These are phyloP conservation scores for Colletotrichum australisinense DNA, from an alignment of 2,329 filamentous ascomycete genomes.

Conservation along the genomic window DNA sequence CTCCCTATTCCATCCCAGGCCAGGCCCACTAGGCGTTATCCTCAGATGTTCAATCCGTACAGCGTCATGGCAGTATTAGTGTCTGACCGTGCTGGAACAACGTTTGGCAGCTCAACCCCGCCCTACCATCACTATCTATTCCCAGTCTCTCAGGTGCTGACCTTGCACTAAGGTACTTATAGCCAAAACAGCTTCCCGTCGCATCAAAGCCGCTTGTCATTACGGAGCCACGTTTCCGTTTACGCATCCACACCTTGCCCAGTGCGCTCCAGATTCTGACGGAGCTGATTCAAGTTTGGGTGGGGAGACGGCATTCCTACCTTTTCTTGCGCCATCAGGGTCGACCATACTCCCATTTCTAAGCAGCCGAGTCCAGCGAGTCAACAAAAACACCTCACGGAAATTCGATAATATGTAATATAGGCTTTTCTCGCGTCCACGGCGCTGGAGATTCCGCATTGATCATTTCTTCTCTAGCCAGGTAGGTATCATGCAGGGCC, in stretches of 20 bases:
- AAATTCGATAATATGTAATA: background rate
- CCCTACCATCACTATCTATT: background rate
- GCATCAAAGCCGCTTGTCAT: conserved; percentile 13
- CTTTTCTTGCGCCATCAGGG: conserved; percentile 26
- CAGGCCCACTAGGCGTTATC: background rate
- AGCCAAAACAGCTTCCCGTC: background rate
- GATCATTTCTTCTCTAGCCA: background rate
- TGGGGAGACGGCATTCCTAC: conserved; percentile 7
- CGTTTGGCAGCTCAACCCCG: conserved; percentile 14
- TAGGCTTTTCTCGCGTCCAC: background rate
- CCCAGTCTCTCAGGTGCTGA: background rate
- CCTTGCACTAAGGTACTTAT: background rate
- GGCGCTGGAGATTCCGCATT: background rate
- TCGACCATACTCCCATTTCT: conserved; percentile 9
- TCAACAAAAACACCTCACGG: background rate
- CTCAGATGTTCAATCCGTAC: background rate
- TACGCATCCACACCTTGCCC: conserved; percentile 4
- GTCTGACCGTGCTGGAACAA: conserved; percentile 20
- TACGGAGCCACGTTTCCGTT: conserved; percentile 24
- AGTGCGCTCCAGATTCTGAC: conserved; percentile 3
- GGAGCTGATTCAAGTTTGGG: conserved; percentile 16
- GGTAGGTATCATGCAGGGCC: background rate
- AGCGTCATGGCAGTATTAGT: background rate
- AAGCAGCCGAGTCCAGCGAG: background rate
- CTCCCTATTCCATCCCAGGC: background rate